phyloP scores from a whole-genome alignment of 495 filamentous ascomycete genomes.

The Antarctomyces pellizariae region DNA sequence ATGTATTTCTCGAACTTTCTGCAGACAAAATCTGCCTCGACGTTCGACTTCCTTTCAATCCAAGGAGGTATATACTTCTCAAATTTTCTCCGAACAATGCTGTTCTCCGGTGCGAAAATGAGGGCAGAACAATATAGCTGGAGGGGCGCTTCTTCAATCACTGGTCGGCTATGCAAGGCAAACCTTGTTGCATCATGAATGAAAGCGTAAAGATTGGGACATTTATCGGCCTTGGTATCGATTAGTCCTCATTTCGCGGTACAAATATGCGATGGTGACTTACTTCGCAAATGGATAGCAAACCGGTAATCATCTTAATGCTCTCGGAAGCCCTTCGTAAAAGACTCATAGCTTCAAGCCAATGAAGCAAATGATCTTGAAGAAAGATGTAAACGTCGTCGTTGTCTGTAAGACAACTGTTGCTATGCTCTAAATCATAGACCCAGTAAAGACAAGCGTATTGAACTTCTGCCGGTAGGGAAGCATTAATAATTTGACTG shows the following conservation, averaged over 20 bases:
- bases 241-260: no score
- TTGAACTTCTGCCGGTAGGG: slow-evolving; percentile 4
- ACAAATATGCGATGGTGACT: no score
- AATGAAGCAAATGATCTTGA: slow-evolving; percentile 20
- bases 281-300: slow-evolving; percentile 8
- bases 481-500: slow-evolving; percentile 6
- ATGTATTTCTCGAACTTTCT: no score
- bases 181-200: slow-evolving; percentile 16
- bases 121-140: slow-evolving; percentile 14
- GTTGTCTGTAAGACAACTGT: slow-evolving; percentile 8
- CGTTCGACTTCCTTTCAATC: slow-evolving; percentile 4
- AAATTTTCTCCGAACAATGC: no score
- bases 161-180: slow-evolving; percentile 9
- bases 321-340: slow-evolving; percentile 14
- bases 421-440: slow-evolving; percentile 18
- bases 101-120: slow-evolving; percentile 15
- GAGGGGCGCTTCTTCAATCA: slow-evolving; percentile 11
- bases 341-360: slow-evolving; percentile 20
- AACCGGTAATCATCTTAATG: slow-evolving; percentile 8
- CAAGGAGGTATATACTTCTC: slow-evolving; percentile 7
- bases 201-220: slow-evolving; percentile 6
- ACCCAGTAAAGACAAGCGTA: slow-evolving; percentile 8
- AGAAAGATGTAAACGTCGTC: slow-evolving; percentile 16
- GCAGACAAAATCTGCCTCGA: slow-evolving; percentile 4
- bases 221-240: background rate